phyloP scores from a whole-genome alignment of 768 basidiomycete genomes.

The Kwoniella pini region DNA sequence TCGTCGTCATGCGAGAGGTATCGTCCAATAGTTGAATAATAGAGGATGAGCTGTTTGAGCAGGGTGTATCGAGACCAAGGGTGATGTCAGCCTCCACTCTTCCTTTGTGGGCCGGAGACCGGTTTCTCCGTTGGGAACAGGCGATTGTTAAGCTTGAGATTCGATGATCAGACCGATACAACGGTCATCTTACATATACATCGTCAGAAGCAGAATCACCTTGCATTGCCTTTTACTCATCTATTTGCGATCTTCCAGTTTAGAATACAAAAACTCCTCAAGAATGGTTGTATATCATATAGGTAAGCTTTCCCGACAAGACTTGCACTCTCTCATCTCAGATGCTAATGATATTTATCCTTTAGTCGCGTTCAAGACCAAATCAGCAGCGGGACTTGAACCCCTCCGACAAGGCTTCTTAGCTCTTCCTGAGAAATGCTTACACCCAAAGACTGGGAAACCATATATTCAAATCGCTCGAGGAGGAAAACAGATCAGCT shows the following conservation, averaged over 20 bases:
- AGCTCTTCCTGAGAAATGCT: conserved; percentile 35
- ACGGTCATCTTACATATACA: no score
- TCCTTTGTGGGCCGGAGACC: background rate
- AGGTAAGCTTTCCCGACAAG: conserved; percentile 5
- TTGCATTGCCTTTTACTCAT: background rate
- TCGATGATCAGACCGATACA: no score
- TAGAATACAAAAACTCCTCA: background rate
- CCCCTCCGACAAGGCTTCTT: conserved; percentile 37
- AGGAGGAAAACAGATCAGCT: conserved; percentile 44
- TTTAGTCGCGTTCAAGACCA: conserved; percentile 24
- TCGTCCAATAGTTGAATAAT: background rate
- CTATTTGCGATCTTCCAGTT: background rate
- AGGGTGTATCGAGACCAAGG: no score
- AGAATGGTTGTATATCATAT: conserved; percentile 23
- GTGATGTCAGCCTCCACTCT: background rate
- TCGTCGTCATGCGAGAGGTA: background rate
- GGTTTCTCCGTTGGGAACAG: background rate
- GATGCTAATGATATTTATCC: background rate
- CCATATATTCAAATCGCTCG: conserved; percentile 37
- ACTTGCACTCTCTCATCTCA: background rate
- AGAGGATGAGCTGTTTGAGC: no score
- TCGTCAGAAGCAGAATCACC: no score
- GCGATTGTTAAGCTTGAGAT: no score
- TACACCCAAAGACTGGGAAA: conserved; percentile 19
- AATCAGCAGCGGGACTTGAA: conserved; percentile 10